phyloP scores from a whole-genome alignment of 2,329 filamentous ascomycete genomes.

The Scorias spongiosa region DNA sequence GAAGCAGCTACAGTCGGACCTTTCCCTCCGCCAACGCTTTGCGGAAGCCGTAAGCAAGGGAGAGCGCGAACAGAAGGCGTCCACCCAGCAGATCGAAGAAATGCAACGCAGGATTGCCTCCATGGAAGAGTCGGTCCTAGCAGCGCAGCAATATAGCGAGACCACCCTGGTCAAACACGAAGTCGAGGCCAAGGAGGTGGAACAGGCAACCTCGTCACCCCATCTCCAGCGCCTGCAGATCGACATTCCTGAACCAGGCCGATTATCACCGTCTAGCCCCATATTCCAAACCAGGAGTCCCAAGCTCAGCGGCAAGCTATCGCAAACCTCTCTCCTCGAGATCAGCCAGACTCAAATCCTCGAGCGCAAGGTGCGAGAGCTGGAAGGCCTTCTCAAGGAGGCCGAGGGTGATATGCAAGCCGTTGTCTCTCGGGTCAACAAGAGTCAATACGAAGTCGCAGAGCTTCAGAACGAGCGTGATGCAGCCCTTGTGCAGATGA shows the following conservation, averaged over 20 bases:
- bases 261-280: conserved; percentile 36
- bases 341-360: conserved; percentile 60
- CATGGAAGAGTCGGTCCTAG: conserved; percentile 71
- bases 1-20: conserved; percentile 65
- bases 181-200: conserved; percentile 61
- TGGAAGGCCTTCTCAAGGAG: conserved; percentile 65
- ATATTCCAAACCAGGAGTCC: conserved; percentile 42
- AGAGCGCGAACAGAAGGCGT: conserved; percentile 67
- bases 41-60: conserved; percentile 67
- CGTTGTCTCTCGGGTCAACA: conserved; percentile 68
- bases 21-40: conserved; percentile 58
- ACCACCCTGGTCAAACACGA: conserved; percentile 72
- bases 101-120: conserved; percentile 67
- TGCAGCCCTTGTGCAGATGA: conserved; percentile 56
- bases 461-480: conserved; percentile 63
- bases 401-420: conserved; percentile 73
- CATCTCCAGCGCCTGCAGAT: conserved; percentile 61
- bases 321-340: conserved; percentile 28
- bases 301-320: conserved; percentile 32
- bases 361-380: conserved; percentile 62
- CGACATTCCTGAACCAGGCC: conserved; percentile 35
- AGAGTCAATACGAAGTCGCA: conserved; percentile 68
- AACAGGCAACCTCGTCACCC: conserved; percentile 54
- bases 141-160: conserved; percentile 74
- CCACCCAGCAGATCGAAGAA: conserved; percentile 65